Base-by-base conservation (phyloP, 2,329 filamentous ascomycete species). In the Fusarium haematococcum region DNA sequence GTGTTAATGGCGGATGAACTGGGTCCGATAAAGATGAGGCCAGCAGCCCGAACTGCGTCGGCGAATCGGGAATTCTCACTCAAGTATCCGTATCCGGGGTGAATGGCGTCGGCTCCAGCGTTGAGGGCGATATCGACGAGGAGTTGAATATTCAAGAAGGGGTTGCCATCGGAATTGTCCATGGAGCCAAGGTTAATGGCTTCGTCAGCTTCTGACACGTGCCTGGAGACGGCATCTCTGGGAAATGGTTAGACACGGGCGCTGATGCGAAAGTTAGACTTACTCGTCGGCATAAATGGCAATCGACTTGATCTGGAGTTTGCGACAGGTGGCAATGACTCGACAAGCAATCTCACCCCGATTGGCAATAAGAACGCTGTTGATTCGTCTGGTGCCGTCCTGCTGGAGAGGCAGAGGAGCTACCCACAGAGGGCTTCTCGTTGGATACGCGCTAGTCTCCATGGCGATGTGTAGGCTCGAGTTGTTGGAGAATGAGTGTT, bases 1-100 rank as follows among this genome's bases (percentile, higher is more conserved):
- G 71, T 75, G 23, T 66, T 68, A 52, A 77, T 91, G 23, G 81
- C 81, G 23, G 84, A 81, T 0, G 87, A 83, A 13, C 83, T 84
- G 1, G 91, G 91, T 0, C 91, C 91, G 4, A 89, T 85, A 78
- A 90, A 92, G 0, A 83, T 82, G 60, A 91, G 83, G 0, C 89
- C 90, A 1, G 56, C 56, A 0, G 56, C 56, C 30, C 56, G 56
- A n/a, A 58, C 56, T n/a, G 56, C 56, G 4, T 58, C 56, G 7
- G 56, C 56, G 11, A 58, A 58, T 1, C 56, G 56, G 9, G 56
- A 41, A 30, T 58, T 58, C 25, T 58, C 56, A 8, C 56, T 58
- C 23, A 58, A 7, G 35, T 58, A 58, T 16, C 56, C 56, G 35
- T 58, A 58, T 14, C 56, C 56, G 0, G 56, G 56, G 5, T 58